Conservation (phyloP, 441 rosid species). For the Pelargonium australe region DNA sequence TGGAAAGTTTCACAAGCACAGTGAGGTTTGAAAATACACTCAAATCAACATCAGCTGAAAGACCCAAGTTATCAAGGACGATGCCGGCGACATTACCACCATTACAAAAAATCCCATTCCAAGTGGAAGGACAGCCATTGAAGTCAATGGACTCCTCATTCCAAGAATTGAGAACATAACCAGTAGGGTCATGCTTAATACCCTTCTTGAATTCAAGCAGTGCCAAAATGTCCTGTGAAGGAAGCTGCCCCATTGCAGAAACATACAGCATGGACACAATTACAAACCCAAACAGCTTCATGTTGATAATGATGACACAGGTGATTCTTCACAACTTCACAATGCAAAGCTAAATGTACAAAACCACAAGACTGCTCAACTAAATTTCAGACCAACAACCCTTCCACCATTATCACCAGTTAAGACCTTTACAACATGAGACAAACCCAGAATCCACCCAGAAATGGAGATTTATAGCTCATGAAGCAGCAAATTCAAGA, state of each 20-base stretch:
- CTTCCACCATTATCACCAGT: constrained; percentile 15
- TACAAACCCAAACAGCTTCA: constrained; percentile 49
- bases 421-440: constrained; percentile 15
- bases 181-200: constrained; percentile 85
- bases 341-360: neutral
- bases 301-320: constrained; percentile 22
- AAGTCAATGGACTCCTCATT: constrained; percentile 91
- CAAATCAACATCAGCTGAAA: constrained; percentile 72
- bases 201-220: constrained; percentile 94
- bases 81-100: constrained; percentile 88
- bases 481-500: constrained; percentile 12
- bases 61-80: constrained; percentile 67
- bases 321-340: constrained; percentile 15
- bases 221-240: constrained; percentile 89
- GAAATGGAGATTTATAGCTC: constrained; percentile 13
- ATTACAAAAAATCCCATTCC: constrained; percentile 94
- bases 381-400: neutral
- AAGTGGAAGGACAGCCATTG: constrained; percentile 89
- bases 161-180: constrained; percentile 88
- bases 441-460: constrained; percentile 10
- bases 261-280: constrained; percentile 41
- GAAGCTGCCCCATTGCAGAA: constrained; percentile 77
- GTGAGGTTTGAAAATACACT: constrained; percentile 76
- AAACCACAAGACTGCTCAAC: neutral
- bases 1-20: constrained; percentile 78